Percentiles rank a stretch among this genome's conserved stretches.
These are phyloP conservation scores for Saccharum hybrid DNA, from an alignment of 202 grass and related monocot genomes.

Conservation along the genomic window DNA sequence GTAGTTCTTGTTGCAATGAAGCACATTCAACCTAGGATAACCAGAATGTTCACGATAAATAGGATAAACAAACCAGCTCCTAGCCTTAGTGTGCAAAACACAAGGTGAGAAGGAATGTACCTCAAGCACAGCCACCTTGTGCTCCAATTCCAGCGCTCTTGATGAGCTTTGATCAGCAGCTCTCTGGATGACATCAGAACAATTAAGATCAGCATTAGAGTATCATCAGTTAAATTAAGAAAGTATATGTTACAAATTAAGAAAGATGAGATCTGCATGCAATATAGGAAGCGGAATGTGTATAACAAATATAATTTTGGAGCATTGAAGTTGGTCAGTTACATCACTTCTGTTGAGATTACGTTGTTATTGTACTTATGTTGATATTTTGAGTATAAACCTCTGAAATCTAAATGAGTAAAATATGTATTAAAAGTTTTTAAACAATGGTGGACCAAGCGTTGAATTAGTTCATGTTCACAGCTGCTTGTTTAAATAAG, in stretches of 20 bases:
- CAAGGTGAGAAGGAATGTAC: slow-evolving; percentile 43
- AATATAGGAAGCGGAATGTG: neutral
- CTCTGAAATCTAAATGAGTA: slow-evolving; percentile 31
- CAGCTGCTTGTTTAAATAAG: slow-evolving; percentile 14
- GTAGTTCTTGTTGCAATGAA: slow-evolving; percentile 89
- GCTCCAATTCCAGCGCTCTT: slow-evolving; percentile 87
- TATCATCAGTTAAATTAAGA: slow-evolving; percentile 11
- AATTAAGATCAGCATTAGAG: slow-evolving; percentile 30
- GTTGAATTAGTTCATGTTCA: slow-evolving; percentile 21
- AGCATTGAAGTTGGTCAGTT: slow-evolving; percentile 17
- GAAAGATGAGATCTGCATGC: slow-evolving; percentile 1
- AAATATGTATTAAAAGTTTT: slow-evolving; percentile 15
- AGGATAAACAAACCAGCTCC: slow-evolving; percentile 30
- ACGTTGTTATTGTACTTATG: neutral
- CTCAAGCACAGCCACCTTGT: slow-evolving; percentile 97
- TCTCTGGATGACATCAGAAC: slow-evolving; percentile 62
- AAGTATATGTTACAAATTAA: slow-evolving; percentile 1
- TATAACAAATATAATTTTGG: neutral
- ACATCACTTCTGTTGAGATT: neutral
- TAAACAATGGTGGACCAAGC: slow-evolving; percentile 18
- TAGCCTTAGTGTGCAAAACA: neutral
- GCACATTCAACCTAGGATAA: slow-evolving; percentile 81
- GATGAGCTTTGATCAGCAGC: slow-evolving; percentile 95
- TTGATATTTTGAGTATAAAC: slow-evolving; percentile 22
- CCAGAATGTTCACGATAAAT: slow-evolving; percentile 42